phyloP scores from a whole-genome alignment of 352 stramenopile genomes.

The Pythium volutum region DNA sequence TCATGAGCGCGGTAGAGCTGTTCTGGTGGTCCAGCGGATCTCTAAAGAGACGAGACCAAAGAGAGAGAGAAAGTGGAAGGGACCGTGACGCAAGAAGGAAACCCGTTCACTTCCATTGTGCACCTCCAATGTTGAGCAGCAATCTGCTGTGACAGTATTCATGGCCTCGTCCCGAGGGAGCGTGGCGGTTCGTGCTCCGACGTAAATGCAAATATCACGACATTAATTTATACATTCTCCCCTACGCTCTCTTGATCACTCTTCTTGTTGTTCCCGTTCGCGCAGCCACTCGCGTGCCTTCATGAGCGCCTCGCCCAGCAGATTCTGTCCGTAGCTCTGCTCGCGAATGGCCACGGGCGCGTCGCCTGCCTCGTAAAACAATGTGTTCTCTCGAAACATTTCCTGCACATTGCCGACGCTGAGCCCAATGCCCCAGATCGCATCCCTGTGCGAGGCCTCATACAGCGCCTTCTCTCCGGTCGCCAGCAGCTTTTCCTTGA shows the following conservation, averaged over 20 bases:
- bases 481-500: constrained; percentile 35
- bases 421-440: constrained; percentile 64
- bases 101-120: too few species aligned
- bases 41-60: too few species aligned
- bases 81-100: too few species aligned
- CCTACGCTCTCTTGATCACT: neutral
- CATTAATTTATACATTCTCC: too few species aligned
- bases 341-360: constrained; percentile 29
- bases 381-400: constrained; percentile 34
- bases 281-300: constrained; percentile 42
- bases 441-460: constrained; percentile 44
- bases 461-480: constrained; percentile 50
- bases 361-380: constrained; percentile 39
- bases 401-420: constrained; percentile 35
- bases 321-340: constrained; percentile 46
- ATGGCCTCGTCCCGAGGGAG: too few species aligned
- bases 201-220: too few species aligned
- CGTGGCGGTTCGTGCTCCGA: too few species aligned
- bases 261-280: constrained; percentile 14
- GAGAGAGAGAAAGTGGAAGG: too few species aligned
- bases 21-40: constrained; percentile 1
- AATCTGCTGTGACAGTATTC: too few species aligned
- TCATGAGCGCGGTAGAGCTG: neutral
- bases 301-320: constrained; percentile 59
- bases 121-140: too few species aligned